Percentiles rank a stretch among this genome's conserved stretches.
These are phyloP conservation scores for Allantophomopsis lycopodina DNA, from an alignment of 2,329 filamentous ascomycete genomes.

Conservation along the genomic window DNA sequence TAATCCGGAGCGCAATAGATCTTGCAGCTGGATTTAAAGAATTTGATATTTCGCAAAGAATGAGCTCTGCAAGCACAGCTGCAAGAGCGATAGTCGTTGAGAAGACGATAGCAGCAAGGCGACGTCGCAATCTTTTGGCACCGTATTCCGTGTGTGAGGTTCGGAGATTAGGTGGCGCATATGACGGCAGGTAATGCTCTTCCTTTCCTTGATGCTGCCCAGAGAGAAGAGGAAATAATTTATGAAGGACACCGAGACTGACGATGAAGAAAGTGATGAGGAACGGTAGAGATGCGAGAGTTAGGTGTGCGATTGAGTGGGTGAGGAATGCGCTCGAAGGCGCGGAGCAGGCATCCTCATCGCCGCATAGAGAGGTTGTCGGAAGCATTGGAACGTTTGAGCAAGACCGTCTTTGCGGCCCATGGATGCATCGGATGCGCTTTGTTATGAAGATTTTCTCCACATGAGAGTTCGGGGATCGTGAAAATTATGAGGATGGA, in stretches of 20 bases:
- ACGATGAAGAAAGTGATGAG: conserved; percentile 54
- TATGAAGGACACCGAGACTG: conserved; percentile 46
- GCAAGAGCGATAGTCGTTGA: conserved; percentile 65
- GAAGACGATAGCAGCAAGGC: conserved; percentile 51
- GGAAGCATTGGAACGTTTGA: too few species aligned
- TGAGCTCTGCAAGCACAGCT: conserved; percentile 64
- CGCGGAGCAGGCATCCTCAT: too few species aligned
- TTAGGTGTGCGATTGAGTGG: neutral
- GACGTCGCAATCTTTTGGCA: conserved; percentile 33
- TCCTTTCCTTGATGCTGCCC: conserved; percentile 33
- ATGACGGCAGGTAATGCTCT: conserved; percentile 46
- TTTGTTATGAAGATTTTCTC: too few species aligned
- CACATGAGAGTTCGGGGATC: too few species aligned
- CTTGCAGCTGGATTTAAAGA: conserved; percentile 55
- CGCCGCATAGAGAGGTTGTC: too few species aligned
- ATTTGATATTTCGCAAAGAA: conserved; percentile 74
- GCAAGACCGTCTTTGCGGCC: too few species aligned
- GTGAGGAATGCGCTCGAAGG: too few species aligned
- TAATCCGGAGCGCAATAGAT: conserved; percentile 51
- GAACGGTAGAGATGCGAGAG: conserved; percentile 56
- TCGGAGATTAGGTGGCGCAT: conserved; percentile 44
- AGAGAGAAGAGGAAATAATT: conserved; percentile 62
- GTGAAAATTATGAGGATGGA: too few species aligned
- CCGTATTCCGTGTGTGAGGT: conserved; percentile 45
- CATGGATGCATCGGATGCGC: too few species aligned